Base-by-base conservation (phyloP, 768 basidiomycete genomes). In the Calvatia gigantea region DNA sequence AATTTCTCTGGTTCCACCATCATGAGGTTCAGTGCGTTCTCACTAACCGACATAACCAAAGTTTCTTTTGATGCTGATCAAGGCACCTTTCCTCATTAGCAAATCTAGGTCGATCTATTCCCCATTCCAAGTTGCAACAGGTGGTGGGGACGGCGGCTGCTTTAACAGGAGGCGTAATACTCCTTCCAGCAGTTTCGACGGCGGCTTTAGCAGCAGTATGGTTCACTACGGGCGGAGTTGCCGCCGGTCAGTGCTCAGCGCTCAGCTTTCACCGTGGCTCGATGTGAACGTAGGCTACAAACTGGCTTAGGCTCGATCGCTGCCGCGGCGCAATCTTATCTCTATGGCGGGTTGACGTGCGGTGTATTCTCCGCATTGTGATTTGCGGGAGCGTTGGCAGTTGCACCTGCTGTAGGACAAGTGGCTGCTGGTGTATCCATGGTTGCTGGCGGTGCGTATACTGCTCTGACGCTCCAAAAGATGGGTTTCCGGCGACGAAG, bases 331-430 rank as follows among this genome's bases (percentile, higher is more conserved):
- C 44, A 54, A 33, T 47, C 49, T 1, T 19, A 39, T 11, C 17
- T 54, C 23, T 58, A 53, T 21, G 57, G 57, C 9, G 51, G 57
- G 14, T 32, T 37, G 2, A 58, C 57, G 1, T 17, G 31, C 5
- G 57, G 57, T 14, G 3, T 54, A 15, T 54, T 53, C 35, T 58
- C 51, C 3, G n/a, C 53, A n/a, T 25, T 58, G 6, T 44, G 53
- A 32, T 37, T 25, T n/a, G 9, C 53, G 8, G 57, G 57, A 6
- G 51, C 51, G 15, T 53, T 33, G 4, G 41, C 42, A 12, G 42
- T 27, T 23, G 39, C 51, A 6, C 25, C 38, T 25, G 5, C 51
- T 2, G 51, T n/a, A 6, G 51, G 35, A 37, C 35, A 37, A n/a
- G 35, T n/a, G 12, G 35, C n/a, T 12, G 35, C 35, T 12, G 35